Conservation (phyloP, 805 yeast species). For the Candida sakaeoensis region DNA sequence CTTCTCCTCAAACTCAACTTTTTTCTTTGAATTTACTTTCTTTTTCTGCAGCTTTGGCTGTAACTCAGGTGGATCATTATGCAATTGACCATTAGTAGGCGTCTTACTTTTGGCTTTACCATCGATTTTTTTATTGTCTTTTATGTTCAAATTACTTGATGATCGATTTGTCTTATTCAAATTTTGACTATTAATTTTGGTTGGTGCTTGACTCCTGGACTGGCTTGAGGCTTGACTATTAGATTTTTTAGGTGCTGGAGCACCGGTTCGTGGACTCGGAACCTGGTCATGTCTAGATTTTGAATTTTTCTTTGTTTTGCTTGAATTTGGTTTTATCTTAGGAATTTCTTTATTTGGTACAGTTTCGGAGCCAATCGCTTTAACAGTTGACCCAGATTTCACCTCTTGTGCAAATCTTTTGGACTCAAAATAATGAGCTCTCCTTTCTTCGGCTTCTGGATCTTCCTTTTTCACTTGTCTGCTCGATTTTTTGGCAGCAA, state of each 20-base stretch:
- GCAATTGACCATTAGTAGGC: too few relatives aligned
- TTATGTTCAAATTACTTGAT: too few relatives aligned
- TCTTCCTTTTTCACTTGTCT: conserved; percentile 19
- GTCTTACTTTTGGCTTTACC: too few relatives aligned
- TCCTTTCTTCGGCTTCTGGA: conserved; percentile 32
- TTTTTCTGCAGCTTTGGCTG: too few relatives aligned
- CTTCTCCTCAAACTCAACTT: too few relatives aligned
- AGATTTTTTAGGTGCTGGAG: conserved; percentile 2
- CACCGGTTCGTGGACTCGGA: background rate
- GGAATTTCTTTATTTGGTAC: background rate
- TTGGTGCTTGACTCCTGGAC: too few relatives aligned
- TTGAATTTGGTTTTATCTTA: background rate
- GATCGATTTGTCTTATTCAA: too few relatives aligned
- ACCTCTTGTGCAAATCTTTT: conserved; percentile 28
- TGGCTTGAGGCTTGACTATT: conserved; percentile 1
- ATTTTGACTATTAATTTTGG: too few relatives aligned
- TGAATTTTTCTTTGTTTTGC: background rate
- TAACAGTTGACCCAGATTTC: conserved; percentile 36
- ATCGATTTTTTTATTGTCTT: too few relatives aligned
- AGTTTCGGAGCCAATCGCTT: conserved; percentile 33
- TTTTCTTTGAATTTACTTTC: too few relatives aligned
- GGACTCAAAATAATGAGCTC: conserved; percentile 33
- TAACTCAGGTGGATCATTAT: too few relatives aligned
- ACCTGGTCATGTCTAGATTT: too few relatives aligned
- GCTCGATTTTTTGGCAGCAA: conserved; percentile 7